Conservation (phyloP, 768 basidiomycete species). For the Glaciozyma martinii region DNA sequence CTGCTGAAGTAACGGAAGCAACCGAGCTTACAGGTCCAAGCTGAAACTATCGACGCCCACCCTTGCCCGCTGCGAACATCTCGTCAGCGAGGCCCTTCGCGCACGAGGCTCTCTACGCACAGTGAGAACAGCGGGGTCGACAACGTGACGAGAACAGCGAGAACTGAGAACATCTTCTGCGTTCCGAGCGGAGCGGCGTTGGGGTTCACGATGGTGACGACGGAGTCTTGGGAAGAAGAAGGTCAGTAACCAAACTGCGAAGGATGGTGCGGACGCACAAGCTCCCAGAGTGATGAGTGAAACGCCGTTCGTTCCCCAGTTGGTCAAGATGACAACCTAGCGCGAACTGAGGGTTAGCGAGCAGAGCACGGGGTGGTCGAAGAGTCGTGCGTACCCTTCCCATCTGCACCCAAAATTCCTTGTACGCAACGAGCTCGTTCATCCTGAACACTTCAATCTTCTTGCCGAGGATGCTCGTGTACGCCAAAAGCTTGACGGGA, state of each 20-base stretch:
- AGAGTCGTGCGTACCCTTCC: not conserved
- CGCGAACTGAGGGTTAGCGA: too few relatives aligned
- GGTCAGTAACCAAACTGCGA: not conserved
- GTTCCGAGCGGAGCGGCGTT: not conserved
- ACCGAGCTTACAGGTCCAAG: not conserved
- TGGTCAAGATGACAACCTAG: not conserved
- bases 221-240: not conserved
- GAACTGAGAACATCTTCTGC: not conserved
- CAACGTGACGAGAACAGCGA: not conserved
- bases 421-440: not conserved
- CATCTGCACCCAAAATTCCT: not conserved
- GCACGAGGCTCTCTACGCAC: not conserved
- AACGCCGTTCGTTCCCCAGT: not conserved
- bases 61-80: not conserved
- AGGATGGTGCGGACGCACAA: not conserved
- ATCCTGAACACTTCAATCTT: not conserved
- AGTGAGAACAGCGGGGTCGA: not conserved
- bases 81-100: not conserved
- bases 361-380: too few relatives aligned
- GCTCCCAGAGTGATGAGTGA: not conserved
- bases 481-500: not conserved
- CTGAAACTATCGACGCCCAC: not conserved
- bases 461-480: not conserved
- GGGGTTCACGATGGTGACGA: not conserved
- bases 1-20: too few relatives aligned